Evolutionary conservation across 306 rosid species (phyloP).

Genomic region (Acacia acuminata): DNA sequence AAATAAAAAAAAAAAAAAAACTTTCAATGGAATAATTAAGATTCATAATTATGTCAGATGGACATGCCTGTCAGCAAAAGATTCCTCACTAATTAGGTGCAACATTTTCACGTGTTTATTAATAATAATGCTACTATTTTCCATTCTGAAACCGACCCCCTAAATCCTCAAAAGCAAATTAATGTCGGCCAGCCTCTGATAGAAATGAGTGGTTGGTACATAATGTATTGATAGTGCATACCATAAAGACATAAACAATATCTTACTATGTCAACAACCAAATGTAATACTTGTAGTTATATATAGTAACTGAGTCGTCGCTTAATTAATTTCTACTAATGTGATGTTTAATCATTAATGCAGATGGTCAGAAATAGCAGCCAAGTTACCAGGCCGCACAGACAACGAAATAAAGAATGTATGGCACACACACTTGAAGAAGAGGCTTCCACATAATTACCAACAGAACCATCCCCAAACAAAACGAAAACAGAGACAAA

Average conservation of each 20-base stretch:
- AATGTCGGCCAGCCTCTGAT: not conserved
- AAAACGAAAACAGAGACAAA: slow-evolving; percentile 28
- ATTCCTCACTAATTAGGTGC: slow-evolving; percentile 27
- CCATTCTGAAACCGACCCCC: not conserved
- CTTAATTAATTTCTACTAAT: not conserved
- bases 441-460: slow-evolving; percentile 48
- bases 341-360: not conserved
- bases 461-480: not conserved
- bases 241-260: not conserved
- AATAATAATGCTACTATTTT: not conserved
- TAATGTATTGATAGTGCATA: not conserved
- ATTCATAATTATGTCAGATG: not conserved
- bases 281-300: not conserved
- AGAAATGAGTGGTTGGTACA: not conserved
- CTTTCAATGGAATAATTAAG: slow-evolving; percentile 25
- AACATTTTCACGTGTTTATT: slow-evolving; percentile 27
- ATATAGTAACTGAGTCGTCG: not conserved
- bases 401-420: slow-evolving; percentile 93
- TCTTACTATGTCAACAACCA: not conserved
- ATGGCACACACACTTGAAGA: slow-evolving; percentile 94
- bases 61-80: slow-evolving; percentile 30
- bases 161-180: not conserved
- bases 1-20: too few relatives aligned
- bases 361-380: slow-evolving; percentile 95
- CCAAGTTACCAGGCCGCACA: slow-evolving; percentile 80